Evolutionary conservation across 140 eudicot genomes (phyloP).

Genomic region (Stevia rebaudiana): DNA sequence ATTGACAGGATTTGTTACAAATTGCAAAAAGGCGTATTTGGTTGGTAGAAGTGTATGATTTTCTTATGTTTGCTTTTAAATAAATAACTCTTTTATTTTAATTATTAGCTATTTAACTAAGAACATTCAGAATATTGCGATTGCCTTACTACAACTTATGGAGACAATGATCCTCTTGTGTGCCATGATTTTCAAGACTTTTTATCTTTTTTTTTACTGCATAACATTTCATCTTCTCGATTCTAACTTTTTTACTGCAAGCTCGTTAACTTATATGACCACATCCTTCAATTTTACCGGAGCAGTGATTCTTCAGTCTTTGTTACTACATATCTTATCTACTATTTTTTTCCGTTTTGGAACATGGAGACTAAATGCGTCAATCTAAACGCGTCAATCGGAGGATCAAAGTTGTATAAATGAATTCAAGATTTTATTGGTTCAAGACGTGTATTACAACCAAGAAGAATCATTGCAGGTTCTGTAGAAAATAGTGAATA

Average conservation of each 20-base stretch:
- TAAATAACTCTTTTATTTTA: constrained; percentile 35
- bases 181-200: constrained; percentile 3
- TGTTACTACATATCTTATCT: constrained; percentile 6
- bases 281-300: constrained; percentile 11
- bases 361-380: constrained; percentile 7
- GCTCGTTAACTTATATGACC: not conserved
- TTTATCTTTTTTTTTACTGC: constrained; percentile 13
- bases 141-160: constrained; percentile 27
- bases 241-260: not conserved
- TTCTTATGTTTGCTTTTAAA: constrained; percentile 34
- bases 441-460: not conserved
- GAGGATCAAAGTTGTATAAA: constrained; percentile 18
- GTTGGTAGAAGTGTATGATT: constrained; percentile 41
- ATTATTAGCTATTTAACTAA: constrained; percentile 21
- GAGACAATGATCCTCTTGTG: constrained; percentile 7
- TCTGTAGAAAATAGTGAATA: constrained; percentile 5
- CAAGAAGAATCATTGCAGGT: constrained; percentile 8
- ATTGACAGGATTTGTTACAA: constrained; percentile 16
- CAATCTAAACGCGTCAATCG: not conserved
- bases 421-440: constrained; percentile 5
- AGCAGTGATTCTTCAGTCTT: constrained; percentile 9
- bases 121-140: constrained; percentile 19
- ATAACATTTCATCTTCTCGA: not conserved
- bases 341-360: constrained; percentile 4
- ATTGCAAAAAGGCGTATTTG: constrained; percentile 13